Conservation (phyloP, 2,329 filamentous ascomycete genomes). For the Alternaria arbusti region DNA sequence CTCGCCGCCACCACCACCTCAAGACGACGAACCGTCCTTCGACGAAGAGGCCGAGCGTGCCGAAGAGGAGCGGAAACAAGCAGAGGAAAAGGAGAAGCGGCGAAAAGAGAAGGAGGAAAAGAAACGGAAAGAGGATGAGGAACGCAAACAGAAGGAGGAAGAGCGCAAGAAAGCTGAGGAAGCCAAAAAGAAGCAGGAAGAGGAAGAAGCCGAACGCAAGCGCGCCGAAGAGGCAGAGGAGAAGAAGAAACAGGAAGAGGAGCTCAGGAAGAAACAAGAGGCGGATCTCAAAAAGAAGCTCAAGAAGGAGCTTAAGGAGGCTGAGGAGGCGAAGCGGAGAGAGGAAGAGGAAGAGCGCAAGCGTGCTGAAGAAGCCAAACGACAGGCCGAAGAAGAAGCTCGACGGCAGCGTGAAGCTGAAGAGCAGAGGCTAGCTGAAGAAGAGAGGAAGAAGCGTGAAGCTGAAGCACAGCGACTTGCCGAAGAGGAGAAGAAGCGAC, state of each 20-base stretch:
- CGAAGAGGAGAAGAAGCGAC: slow-evolving; percentile 39
- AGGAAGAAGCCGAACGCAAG: neutral
- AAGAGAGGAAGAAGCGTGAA: slow-evolving; percentile 65
- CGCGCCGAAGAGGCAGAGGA: neutral
- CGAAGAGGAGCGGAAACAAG: slow-evolving; percentile 31
- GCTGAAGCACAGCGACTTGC: slow-evolving; percentile 25
- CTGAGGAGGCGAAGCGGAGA: slow-evolving; percentile 57
- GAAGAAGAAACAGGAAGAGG: neutral
- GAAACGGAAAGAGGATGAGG: slow-evolving; percentile 4
- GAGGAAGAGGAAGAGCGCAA: slow-evolving; percentile 61
- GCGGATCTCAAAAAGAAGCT: slow-evolving; percentile 47
- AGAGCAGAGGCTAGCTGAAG: slow-evolving; percentile 52
- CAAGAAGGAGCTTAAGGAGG: slow-evolving; percentile 44
- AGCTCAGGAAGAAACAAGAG: neutral
- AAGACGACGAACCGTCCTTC: slow-evolving; percentile 39
- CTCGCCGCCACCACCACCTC: slow-evolving; percentile 39
- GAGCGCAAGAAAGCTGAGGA: slow-evolving; percentile 11
- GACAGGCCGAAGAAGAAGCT: slow-evolving; percentile 26
- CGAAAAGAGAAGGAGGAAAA: slow-evolving; percentile 7
- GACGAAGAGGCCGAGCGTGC: slow-evolving; percentile 65
- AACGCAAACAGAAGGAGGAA: slow-evolving; percentile 20
- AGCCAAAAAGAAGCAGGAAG: slow-evolving; percentile 8
- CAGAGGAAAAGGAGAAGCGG: slow-evolving; percentile 9
- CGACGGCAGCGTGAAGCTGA: slow-evolving; percentile 53
- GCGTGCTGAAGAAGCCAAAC: slow-evolving; percentile 52